Conservation (phyloP, 2,329 filamentous ascomycete species). For the Talaromyces sp. region DNA sequence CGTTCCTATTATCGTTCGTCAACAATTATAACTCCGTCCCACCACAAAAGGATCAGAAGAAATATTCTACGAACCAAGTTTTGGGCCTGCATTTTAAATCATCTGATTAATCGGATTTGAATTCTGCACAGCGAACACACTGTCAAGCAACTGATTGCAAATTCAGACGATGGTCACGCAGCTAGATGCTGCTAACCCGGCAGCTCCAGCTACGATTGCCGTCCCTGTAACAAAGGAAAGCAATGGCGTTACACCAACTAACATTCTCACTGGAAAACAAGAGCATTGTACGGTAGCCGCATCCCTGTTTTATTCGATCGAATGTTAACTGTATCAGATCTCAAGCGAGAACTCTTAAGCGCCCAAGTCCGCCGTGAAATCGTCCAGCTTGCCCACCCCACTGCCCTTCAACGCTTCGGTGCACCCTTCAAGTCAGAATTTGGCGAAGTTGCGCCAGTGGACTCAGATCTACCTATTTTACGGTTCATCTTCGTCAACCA, state of each 20-base stretch:
- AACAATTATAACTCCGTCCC: not conserved
- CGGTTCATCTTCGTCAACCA: constrained; percentile 98
- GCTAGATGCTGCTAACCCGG: constrained; percentile 3
- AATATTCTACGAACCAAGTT: not conserved
- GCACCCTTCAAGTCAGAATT: constrained; percentile 91
- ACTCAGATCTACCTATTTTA: constrained; percentile 89
- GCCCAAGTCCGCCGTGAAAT: constrained; percentile 90
- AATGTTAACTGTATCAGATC: constrained; percentile 55
- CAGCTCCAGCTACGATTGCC: not conserved
- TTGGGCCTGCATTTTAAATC: not conserved
- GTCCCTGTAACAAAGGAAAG: constrained; percentile 13
- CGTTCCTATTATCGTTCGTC: not conserved
- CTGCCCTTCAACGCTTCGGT: constrained; percentile 89
- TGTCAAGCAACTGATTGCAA: not conserved
- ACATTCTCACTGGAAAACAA: constrained; percentile 85
- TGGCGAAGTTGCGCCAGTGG: constrained; percentile 86
- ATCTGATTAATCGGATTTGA: not conserved
- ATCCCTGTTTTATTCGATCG: not conserved
- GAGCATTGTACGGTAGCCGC: constrained; percentile 72
- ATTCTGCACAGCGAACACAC: not conserved
- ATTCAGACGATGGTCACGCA: constrained; percentile 9
- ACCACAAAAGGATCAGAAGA: not conserved
- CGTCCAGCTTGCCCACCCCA: constrained; percentile 87
- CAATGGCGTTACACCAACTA: constrained; percentile 23
- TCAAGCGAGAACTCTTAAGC: constrained; percentile 91